Conservation (phyloP, 164 flowering plant genomes). For the Berberis vulgaris region DNA sequence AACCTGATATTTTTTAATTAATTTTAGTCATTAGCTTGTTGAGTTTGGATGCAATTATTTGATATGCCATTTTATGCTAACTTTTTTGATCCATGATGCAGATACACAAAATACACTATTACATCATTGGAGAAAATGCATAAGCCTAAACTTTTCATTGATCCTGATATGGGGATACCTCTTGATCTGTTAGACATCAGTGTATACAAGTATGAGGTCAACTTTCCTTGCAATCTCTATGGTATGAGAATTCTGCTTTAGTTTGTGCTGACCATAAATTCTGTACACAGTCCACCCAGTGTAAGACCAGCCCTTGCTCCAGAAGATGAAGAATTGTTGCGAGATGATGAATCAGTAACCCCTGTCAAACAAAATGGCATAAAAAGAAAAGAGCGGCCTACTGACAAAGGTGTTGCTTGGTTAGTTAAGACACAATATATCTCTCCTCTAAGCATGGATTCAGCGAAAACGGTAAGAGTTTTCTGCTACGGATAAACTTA, state of each 20-base stretch:
- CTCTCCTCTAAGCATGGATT: conserved; percentile 81
- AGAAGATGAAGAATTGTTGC: conserved; percentile 87
- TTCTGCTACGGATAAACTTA: neutral
- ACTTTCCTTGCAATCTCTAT: conserved; percentile 1
- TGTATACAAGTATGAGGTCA: conserved; percentile 79
- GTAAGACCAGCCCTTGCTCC: conserved; percentile 53
- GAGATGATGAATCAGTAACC: conserved; percentile 56
- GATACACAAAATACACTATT: conserved; percentile 66
- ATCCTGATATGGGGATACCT: conserved; percentile 95
- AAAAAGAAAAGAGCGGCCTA: conserved; percentile 82
- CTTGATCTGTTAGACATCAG: conserved; percentile 94
- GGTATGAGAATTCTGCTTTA: neutral
- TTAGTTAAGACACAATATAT: conserved; percentile 94
- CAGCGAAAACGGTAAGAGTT: conserved; percentile 62
- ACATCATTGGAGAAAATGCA: conserved; percentile 88
- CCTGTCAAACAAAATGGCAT: conserved; percentile 78
- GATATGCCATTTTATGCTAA: neutral
- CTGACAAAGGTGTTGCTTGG: conserved; percentile 97
- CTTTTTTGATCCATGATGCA: conserved; percentile 24
- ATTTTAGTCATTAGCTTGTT: neutral
- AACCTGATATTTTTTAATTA: too few species aligned
- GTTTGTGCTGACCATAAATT: neutral
- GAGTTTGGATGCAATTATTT: neutral
- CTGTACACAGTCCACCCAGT: conserved; percentile 52
- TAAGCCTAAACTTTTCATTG: conserved; percentile 87